Base-by-base conservation (phyloP, 2,329 filamentous ascomycete genomes). In the Sphaerulina musiva region DNA sequence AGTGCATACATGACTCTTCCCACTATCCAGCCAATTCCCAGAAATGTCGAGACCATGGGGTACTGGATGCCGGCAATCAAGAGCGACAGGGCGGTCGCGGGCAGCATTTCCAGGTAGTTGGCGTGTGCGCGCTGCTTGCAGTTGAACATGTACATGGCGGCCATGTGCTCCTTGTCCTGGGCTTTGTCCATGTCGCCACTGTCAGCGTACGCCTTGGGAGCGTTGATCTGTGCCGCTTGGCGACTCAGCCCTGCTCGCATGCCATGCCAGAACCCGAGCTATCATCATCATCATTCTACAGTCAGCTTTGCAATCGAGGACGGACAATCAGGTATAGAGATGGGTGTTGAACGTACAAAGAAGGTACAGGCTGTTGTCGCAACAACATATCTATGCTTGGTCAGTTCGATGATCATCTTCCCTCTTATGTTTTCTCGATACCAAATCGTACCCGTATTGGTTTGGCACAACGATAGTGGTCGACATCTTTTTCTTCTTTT, bases 91-190 rank as follows among this genome's bases (percentile, higher is more conserved):
- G 81, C 73, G 4, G 76, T 75, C 51, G 75, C 73, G 2, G 76
- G 63, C 57, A 79, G 74, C 68, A 82, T 81, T 70, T 85, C 82
- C 60, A 79, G 69, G 69, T 77, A 82, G 69, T 84, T 83, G 64
- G 73, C 72, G 52, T 71, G 68, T 14, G 78, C 75, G 59, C 79
- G 73, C 62, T 81, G 78, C 23, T 78, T 79, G 70, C 62, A 69
- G 69, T 78, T 78, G 70, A 76, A 77, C 32, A 72, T 62, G 55
- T 75, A 66, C 64, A 76, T 68, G 20, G 63, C 69, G 64, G 67
- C 62, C 70, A 70, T 75, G 71, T 65, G 74, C 11, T 68, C 65
- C 17, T 68, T 60, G 3, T 70, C 68, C 1, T 66, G 63, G 17
- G 69, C 77, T 12, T 69, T 63, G 36, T 66, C 74, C 66, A 80